Evolutionary conservation across 2,329 filamentous ascomycete genomes (phyloP).

Genomic region (Trichoderma sp.): DNA sequence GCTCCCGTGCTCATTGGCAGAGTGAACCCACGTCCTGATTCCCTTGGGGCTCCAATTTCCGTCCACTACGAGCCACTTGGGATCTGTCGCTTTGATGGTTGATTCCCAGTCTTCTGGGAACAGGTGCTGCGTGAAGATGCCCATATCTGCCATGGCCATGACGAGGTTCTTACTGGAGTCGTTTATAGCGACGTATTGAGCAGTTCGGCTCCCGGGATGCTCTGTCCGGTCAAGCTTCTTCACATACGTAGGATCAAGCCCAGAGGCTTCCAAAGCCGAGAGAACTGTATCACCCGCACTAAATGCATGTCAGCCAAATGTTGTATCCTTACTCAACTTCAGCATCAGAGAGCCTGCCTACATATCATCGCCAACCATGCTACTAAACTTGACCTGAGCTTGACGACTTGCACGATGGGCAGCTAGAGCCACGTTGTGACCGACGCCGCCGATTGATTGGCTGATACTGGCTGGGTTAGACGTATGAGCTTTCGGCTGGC

Average conservation of each 20-base stretch:
- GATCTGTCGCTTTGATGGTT: slow-evolving; percentile 58
- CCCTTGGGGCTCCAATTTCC: slow-evolving; percentile 77
- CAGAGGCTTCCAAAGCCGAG: slow-evolving; percentile 63
- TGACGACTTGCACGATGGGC: slow-evolving; percentile 68
- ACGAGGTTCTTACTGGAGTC: slow-evolving; percentile 80
- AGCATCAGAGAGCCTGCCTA: slow-evolving; percentile 43
- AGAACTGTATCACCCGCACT: slow-evolving; percentile 76
- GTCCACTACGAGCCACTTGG: slow-evolving; percentile 82
- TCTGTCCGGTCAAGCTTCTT: slow-evolving; percentile 55
- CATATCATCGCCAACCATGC: slow-evolving; percentile 78
- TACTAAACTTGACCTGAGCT: slow-evolving; percentile 72
- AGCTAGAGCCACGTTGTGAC: slow-evolving; percentile 86
- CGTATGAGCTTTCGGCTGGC: slow-evolving; percentile 65
- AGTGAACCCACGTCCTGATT: slow-evolving; percentile 69
- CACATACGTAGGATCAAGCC: slow-evolving; percentile 68
- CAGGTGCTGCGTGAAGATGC: slow-evolving; percentile 67
- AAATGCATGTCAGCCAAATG: neutral
- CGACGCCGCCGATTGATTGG: slow-evolving; percentile 88
- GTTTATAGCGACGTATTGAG: slow-evolving; percentile 91
- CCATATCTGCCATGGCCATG: slow-evolving; percentile 97
- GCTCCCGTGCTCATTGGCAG: slow-evolving; percentile 59
- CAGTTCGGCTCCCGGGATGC: slow-evolving; percentile 66
- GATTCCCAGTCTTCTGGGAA: slow-evolving; percentile 63
- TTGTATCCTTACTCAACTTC: neutral
- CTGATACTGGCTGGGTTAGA: slow-evolving; percentile 84